phyloP scores from a whole-genome alignment of 805 yeast genomes.

The Schwanniomyces yamadae region DNA sequence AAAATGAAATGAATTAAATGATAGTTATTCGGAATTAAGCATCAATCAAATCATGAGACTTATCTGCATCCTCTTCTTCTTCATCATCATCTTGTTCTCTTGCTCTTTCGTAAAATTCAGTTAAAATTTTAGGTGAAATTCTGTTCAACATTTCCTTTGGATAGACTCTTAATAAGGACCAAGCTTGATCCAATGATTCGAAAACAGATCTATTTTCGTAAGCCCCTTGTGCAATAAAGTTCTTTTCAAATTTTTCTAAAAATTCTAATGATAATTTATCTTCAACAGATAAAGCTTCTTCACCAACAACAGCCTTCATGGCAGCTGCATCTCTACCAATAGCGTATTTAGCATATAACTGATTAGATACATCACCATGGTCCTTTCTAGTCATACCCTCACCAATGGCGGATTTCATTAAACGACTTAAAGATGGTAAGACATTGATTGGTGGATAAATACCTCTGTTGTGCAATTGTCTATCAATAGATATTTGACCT shows the following conservation, averaged over 20 bases:
- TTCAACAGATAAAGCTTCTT: slow-evolving; percentile 96
- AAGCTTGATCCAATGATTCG: slow-evolving; percentile 95
- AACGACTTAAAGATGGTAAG: slow-evolving; percentile 93
- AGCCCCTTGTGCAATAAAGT: slow-evolving; percentile 94
- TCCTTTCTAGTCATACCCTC: slow-evolving; percentile 99
- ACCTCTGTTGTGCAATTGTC: slow-evolving; percentile 95
- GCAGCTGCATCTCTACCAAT: slow-evolving; percentile 99
- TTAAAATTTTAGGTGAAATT: slow-evolving; percentile 94
- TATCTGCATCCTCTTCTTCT: slow-evolving; percentile 41
- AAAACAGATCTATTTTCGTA: slow-evolving; percentile 93
- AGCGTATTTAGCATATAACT: slow-evolving; percentile 97
- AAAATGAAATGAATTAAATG: background rate
- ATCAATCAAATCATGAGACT: slow-evolving; percentile 43
- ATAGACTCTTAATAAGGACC: slow-evolving; percentile 96
- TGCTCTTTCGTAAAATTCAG: slow-evolving; percentile 92
- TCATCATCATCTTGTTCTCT: slow-evolving; percentile 63
- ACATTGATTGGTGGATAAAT: slow-evolving; percentile 98
- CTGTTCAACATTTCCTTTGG: slow-evolving; percentile 99
- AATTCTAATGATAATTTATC: slow-evolving; percentile 97
- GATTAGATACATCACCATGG: slow-evolving; percentile 99
- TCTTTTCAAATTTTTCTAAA: slow-evolving; percentile 95
- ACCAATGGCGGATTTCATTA: slow-evolving; percentile 99
- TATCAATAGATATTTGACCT: slow-evolving; percentile 97
- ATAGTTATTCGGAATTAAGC: slow-evolving; percentile 22
- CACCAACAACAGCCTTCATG: slow-evolving; percentile 99